These are phyloP conservation scores for Trichosporon faecale DNA, from an alignment of 1,284 basidiomycete genomes.

Conservation along the genomic window DNA sequence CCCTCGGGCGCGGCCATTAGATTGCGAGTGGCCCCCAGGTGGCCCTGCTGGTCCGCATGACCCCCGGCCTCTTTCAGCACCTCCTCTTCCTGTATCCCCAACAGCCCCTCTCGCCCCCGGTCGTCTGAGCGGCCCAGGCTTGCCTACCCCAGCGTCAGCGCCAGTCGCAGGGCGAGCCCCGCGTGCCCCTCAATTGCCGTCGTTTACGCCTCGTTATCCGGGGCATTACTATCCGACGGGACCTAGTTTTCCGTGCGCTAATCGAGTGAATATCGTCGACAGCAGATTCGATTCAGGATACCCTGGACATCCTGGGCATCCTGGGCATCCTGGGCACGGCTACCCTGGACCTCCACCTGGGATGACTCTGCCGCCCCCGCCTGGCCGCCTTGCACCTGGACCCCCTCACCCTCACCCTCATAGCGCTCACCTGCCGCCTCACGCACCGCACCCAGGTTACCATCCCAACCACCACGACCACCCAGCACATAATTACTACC, in stretches of 20 bases:
- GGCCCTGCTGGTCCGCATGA: background rate
- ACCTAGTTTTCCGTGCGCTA: background rate
- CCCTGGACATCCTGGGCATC: background rate
- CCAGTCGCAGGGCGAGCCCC: background rate
- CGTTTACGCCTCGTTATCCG: background rate
- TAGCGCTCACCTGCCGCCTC: background rate
- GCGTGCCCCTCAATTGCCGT: slow-evolving; percentile 7
- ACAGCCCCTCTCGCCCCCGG: background rate
- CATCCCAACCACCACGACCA: background rate
- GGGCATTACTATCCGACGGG: slow-evolving; percentile 3
- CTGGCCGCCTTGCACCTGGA: background rate
- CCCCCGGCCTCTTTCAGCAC: background rate
- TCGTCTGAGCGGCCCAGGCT: background rate
- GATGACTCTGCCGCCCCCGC: background rate
- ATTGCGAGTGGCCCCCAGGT: background rate
- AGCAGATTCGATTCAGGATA: slow-evolving; percentile 1
- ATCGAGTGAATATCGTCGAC: slow-evolving; percentile 4
- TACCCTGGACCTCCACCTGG: too few species aligned
- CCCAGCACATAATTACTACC: background rate
- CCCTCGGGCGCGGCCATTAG: background rate
- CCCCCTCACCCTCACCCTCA: background rate
- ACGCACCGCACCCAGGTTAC: background rate
- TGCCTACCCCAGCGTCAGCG: background rate
- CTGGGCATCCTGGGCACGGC: background rate
- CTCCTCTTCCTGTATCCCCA: background rate